A percentile compares a stretch with the other conserved stretches of the same genome.
phyloP scores from a whole-genome alignment of 1,284 basidiomycete species.

The Stereum hirsutum region DNA sequence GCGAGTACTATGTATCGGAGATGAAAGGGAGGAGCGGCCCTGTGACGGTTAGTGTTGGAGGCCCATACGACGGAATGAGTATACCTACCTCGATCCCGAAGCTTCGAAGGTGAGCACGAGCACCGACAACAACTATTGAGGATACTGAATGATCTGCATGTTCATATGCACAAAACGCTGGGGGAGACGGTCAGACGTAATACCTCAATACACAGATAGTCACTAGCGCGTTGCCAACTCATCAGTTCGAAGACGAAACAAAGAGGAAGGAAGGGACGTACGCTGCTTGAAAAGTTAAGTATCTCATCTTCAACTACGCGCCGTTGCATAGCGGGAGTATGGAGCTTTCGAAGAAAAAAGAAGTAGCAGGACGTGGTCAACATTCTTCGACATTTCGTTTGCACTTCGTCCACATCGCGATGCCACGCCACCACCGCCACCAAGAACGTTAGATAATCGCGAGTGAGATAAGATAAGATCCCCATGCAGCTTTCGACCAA shows the following conservation, averaged over 20 bases:
- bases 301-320: slow-evolving; percentile 71
- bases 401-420: too few relatives aligned
- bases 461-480: too few relatives aligned
- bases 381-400: too few relatives aligned
- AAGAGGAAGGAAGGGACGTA: slow-evolving; percentile 39
- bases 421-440: too few relatives aligned
- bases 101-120: slow-evolving; percentile 70
- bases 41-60: neutral
- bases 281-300: slow-evolving; percentile 84
- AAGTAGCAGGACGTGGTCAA: neutral
- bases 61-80: too few relatives aligned
- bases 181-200: slow-evolving; percentile 23
- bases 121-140: slow-evolving; percentile 57
- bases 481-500: too few relatives aligned
- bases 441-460: too few relatives aligned
- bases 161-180: too few relatives aligned
- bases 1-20: slow-evolving; percentile 65
- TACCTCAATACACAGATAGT: slow-evolving; percentile 78
- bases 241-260: neutral
- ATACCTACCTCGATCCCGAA: slow-evolving; percentile 59
- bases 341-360: slow-evolving; percentile 36
- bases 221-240: slow-evolving; percentile 40
- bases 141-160: too few relatives aligned
- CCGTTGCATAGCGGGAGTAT: slow-evolving; percentile 72
- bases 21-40: too few relatives aligned